phyloP scores from a whole-genome alignment of 2,329 filamentous ascomycete species.

The Penicillium sp. region DNA sequence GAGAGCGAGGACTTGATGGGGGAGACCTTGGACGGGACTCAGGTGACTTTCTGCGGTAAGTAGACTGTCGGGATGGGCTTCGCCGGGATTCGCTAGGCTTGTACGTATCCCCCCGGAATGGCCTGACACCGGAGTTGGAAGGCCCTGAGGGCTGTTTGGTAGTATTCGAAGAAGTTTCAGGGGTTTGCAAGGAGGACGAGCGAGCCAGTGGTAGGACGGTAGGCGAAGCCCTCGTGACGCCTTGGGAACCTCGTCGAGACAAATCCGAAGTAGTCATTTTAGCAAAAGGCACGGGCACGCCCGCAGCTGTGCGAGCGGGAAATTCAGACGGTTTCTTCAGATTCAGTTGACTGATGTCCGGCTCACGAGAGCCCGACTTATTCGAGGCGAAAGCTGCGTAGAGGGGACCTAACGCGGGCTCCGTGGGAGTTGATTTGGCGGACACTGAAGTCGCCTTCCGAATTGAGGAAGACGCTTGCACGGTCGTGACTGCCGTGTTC shows the following conservation, averaged over 20 bases:
- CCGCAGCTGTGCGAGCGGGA: slow-evolving; percentile 9
- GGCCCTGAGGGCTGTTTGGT: neutral
- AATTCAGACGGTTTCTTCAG: slow-evolving; percentile 33
- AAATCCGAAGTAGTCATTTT: neutral
- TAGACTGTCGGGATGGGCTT: neutral
- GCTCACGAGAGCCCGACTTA: slow-evolving; percentile 28
- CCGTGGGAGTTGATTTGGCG: neutral
- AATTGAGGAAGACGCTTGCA: too few relatives aligned
- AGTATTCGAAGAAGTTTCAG: too few relatives aligned
- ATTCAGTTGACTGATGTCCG: slow-evolving; percentile 32
- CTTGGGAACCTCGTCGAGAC: neutral
- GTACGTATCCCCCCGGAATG: neutral
- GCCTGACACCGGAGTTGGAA: neutral
- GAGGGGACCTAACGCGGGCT: neutral
- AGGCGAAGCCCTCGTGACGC: neutral
- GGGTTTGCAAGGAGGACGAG: too few relatives aligned
- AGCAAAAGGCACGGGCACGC: neutral
- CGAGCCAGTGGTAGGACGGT: neutral
- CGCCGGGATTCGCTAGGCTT: neutral
- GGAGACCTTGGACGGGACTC: neutral
- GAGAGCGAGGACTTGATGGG: neutral
- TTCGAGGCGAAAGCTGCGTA: neutral
- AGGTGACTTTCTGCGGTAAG: neutral
- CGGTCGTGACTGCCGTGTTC: too few relatives aligned
- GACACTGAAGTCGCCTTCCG: too few relatives aligned